Evolutionary conservation across 2,329 filamentous ascomycete species (phyloP).

Genomic region (Orbilia ellipsospora): DNA sequence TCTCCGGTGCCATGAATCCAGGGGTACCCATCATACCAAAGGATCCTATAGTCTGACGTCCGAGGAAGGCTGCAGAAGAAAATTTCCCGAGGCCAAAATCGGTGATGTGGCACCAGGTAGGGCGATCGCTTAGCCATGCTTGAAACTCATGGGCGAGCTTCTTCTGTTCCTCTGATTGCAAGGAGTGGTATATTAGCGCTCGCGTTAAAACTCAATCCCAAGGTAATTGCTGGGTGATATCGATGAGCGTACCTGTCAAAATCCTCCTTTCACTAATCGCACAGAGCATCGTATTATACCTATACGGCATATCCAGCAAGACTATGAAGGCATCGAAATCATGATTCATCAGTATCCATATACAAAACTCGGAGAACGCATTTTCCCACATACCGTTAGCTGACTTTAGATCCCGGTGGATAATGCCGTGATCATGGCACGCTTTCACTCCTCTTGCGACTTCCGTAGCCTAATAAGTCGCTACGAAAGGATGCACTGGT

Average conservation of each 20-base stretch:
- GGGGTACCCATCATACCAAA: slow-evolving; percentile 22
- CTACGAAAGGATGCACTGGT: slow-evolving; percentile 34
- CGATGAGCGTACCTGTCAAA: slow-evolving; percentile 1
- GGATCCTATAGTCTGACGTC: slow-evolving; percentile 7
- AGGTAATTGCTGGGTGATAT: too few species aligned
- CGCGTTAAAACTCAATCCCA: too few species aligned
- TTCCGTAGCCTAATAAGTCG: slow-evolving; percentile 40
- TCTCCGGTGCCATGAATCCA: slow-evolving; percentile 32
- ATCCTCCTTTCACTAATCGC: neutral
- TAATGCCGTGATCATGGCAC: slow-evolving; percentile 42
- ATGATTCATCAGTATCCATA: neutral
- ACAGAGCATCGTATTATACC: slow-evolving; percentile 35
- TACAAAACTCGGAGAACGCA: neutral
- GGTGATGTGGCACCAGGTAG: slow-evolving; percentile 42
- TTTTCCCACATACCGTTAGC: slow-evolving; percentile 20
- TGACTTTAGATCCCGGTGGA: slow-evolving; percentile 40
- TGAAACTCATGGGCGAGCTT: slow-evolving; percentile 9
- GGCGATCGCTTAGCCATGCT: slow-evolving; percentile 17
- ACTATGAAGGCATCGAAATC: slow-evolving; percentile 4
- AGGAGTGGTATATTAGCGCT: too few species aligned
- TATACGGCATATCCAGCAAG: slow-evolving; percentile 20
- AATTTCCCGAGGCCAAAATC: slow-evolving; percentile 45
- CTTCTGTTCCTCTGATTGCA: slow-evolving; percentile 9
- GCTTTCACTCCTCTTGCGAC: slow-evolving; percentile 41
- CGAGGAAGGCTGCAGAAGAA: neutral